These are phyloP conservation scores for Gossypium schwendimanii DNA, from an alignment of 441 rosid genomes.

Conservation along the genomic window DNA sequence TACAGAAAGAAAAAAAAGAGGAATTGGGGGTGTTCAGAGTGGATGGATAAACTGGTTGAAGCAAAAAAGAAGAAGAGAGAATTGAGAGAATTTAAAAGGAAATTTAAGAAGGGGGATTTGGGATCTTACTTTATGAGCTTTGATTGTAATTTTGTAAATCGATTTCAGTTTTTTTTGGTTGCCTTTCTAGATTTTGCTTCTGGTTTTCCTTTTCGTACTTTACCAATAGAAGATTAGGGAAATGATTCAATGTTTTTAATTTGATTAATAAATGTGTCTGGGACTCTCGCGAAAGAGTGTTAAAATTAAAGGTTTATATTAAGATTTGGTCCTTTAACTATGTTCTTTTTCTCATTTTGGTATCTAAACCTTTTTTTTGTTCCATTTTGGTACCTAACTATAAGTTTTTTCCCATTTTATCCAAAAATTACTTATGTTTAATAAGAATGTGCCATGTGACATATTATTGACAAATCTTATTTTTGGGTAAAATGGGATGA, in stretches of 20 bases:
- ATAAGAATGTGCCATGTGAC: too few relatives aligned
- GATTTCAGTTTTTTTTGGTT: not conserved
- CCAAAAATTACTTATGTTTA: too few relatives aligned
- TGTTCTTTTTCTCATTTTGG: too few relatives aligned
- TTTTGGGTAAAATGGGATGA: too few relatives aligned
- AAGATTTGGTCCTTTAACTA: too few relatives aligned
- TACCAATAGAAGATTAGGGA: not conserved
- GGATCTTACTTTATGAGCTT: conserved; percentile 13
- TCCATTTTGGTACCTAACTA: too few relatives aligned
- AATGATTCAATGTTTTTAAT: not conserved
- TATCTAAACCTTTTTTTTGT: too few relatives aligned
- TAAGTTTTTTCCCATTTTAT: too few relatives aligned
- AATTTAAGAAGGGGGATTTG: not conserved
- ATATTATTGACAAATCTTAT: too few relatives aligned
- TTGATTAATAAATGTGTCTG: too few relatives aligned
- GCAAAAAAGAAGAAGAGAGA: not conserved
- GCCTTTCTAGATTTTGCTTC: conserved; percentile 10
- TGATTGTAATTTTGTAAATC: conserved; percentile 7
- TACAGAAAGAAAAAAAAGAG: not conserved
- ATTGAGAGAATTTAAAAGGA: not conserved
- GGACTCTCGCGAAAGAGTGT: too few relatives aligned
- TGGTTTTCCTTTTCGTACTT: not conserved
- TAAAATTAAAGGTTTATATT: too few relatives aligned
- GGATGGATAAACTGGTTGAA: not conserved
- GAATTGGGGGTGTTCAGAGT: conserved; percentile 11